Evolutionary conservation across 2,329 filamentous ascomycete genomes (phyloP).

Genomic region (Fusarium longipes): DNA sequence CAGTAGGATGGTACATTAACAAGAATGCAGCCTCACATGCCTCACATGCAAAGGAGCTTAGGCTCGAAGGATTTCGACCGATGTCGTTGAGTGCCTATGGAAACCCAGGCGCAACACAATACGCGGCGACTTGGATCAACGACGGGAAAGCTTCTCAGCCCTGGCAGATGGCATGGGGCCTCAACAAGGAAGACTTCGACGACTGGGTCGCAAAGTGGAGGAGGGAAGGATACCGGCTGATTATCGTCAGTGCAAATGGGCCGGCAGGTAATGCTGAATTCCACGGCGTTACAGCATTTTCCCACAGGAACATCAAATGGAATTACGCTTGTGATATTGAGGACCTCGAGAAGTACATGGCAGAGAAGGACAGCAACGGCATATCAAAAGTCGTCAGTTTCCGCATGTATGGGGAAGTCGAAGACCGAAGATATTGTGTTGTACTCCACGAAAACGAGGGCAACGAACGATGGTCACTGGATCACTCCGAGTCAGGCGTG

Average conservation of each 20-base stretch:
- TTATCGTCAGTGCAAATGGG: conserved; percentile 26
- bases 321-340: conserved; percentile 17
- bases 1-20: conserved; percentile 20
- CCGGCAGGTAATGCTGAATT: conserved; percentile 10
- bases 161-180: conserved; percentile 17
- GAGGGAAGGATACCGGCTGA: conserved; percentile 1
- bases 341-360: conserved; percentile 1
- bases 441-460: conserved; percentile 28
- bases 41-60: neutral
- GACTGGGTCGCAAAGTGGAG: conserved; percentile 20
- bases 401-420: conserved; percentile 27
- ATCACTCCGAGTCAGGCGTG: neutral
- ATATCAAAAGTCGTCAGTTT: conserved; percentile 5
- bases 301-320: conserved; percentile 9
- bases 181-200: conserved; percentile 8
- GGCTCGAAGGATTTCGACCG: conserved; percentile 9
- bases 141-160: neutral
- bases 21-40: conserved; percentile 2
- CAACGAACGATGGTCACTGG: conserved; percentile 22
- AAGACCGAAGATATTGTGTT: conserved; percentile 31
- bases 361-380: conserved; percentile 5
- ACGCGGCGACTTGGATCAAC: conserved; percentile 26
- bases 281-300: conserved; percentile 28
- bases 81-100: conserved; percentile 32
- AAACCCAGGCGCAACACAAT: conserved; percentile 12